Conservation (phyloP, 768 basidiomycete species). For the Auricularia heimuer region DNA sequence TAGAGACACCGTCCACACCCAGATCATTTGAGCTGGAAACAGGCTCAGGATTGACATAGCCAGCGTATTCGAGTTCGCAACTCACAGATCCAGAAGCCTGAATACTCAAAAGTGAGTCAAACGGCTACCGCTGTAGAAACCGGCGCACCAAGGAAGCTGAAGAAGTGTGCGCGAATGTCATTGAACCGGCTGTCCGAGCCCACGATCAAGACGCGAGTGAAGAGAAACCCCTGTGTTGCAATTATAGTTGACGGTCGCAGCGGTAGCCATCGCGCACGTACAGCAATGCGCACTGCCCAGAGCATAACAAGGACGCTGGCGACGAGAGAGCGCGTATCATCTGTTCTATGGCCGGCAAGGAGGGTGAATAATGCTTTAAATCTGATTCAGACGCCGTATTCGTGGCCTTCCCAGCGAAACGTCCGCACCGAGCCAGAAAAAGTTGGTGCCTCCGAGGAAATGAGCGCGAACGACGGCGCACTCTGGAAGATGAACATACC, state of each 20-base stretch:
- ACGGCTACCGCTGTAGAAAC: background rate
- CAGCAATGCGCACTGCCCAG: constrained; percentile 53
- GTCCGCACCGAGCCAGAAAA: constrained; percentile 46
- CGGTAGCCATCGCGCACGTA: constrained; percentile 11
- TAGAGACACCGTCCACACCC: constrained; percentile 57
- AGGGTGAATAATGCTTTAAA: constrained; percentile 46
- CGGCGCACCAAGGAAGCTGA: constrained; percentile 45
- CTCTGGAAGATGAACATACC: constrained; percentile 20
- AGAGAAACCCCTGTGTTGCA: constrained; percentile 39
- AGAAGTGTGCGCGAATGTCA: constrained; percentile 53
- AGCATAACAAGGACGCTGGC: constrained; percentile 52
- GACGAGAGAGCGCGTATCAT: constrained; percentile 44
- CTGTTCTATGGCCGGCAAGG: constrained; percentile 49
- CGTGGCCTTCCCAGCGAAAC: background rate
- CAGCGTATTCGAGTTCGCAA: background rate
- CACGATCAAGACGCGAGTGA: constrained; percentile 59
- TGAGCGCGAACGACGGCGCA: background rate
- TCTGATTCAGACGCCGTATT: background rate
- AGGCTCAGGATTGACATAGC: constrained; percentile 1
- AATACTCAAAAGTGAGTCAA: background rate
- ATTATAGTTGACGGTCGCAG: background rate
- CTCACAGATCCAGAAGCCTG: constrained; percentile 49
- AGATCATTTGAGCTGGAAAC: constrained; percentile 43
- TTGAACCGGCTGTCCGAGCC: constrained; percentile 62
- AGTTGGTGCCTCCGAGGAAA: constrained; percentile 41